phyloP scores from a whole-genome alignment of 805 yeast genomes.

The Zygoascus biomembranicola region DNA sequence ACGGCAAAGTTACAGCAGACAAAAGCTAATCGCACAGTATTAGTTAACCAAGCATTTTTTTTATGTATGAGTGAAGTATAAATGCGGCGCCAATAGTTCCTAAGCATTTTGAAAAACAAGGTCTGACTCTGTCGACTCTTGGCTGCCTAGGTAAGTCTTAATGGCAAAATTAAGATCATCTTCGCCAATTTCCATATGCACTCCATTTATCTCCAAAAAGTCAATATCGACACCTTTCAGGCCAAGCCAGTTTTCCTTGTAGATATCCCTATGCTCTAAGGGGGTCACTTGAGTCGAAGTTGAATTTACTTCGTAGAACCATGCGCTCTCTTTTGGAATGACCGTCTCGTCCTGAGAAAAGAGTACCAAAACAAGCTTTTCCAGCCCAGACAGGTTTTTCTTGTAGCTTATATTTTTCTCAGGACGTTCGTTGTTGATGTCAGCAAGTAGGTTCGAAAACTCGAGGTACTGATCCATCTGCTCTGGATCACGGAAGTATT shows the following conservation, averaged over 20 bases:
- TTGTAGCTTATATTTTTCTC: conserved; percentile 34
- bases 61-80: too few relatives aligned
- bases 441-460: conserved; percentile 53
- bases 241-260: conserved; percentile 52
- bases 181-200: conserved; percentile 60
- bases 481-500: conserved; percentile 59
- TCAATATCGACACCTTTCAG: conserved; percentile 43
- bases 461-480: conserved; percentile 47
- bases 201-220: conserved; percentile 44
- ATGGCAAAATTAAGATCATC: conserved; percentile 32
- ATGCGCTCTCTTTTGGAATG: conserved; percentile 63
- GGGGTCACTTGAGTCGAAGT: conserved; percentile 36
- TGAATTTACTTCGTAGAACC: conserved; percentile 48
- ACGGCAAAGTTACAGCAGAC: neutral
- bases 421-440: conserved; percentile 53
- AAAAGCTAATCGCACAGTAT: neutral
- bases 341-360: conserved; percentile 59
- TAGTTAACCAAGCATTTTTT: too few relatives aligned
- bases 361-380: conserved; percentile 49
- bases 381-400: conserved; percentile 36
- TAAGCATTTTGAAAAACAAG: neutral
- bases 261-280: conserved; percentile 43
- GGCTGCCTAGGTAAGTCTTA: neutral
- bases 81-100: too few relatives aligned
- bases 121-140: neutral